These are phyloP conservation scores for Claviceps sp. DNA, from an alignment of 2,329 filamentous ascomycete species.

Conservation along the genomic window DNA sequence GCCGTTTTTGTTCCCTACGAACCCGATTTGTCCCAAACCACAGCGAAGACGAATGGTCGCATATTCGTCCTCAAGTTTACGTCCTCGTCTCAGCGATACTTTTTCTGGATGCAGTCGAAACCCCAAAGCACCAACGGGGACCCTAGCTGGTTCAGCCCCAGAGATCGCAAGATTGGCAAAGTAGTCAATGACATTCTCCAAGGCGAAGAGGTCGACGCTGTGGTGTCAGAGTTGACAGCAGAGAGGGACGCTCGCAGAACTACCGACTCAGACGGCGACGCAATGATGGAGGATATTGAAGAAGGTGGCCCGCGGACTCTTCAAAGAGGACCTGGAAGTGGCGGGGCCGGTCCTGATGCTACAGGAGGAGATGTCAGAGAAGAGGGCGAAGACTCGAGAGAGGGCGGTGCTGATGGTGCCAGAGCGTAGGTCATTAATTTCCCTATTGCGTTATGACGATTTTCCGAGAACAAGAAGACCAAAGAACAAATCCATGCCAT, in stretches of 20 bases:
- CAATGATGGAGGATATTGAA: constrained; percentile 47
- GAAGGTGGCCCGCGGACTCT: constrained; percentile 46
- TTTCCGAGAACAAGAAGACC: constrained; percentile 7
- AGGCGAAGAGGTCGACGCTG: constrained; percentile 69
- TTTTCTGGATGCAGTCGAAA: constrained; percentile 96
- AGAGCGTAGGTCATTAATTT: constrained; percentile 79
- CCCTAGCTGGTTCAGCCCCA: constrained; percentile 65
- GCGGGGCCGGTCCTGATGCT: constrained; percentile 73
- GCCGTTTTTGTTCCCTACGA: constrained; percentile 77
- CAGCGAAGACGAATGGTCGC: constrained; percentile 66
- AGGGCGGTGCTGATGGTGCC: constrained; percentile 90
- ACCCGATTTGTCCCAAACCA: constrained; percentile 38
- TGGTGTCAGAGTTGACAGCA: constrained; percentile 56
- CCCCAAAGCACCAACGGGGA: constrained; percentile 58
- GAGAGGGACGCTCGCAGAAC: constrained; percentile 38
- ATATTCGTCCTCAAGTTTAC: constrained; percentile 89
- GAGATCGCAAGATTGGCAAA: constrained; percentile 76
- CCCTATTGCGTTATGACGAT: constrained; percentile 17
- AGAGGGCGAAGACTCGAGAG: constrained; percentile 76
- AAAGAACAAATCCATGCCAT: neutral
- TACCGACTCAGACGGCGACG: constrained; percentile 36
- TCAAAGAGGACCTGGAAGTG: constrained; percentile 45
- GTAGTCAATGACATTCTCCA: constrained; percentile 76
- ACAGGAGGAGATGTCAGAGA: constrained; percentile 85
- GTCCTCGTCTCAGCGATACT: constrained; percentile 77